These are phyloP conservation scores for Fusarium drepaniforme DNA, from an alignment of 2,329 filamentous ascomycete genomes.

Conservation along the genomic window DNA sequence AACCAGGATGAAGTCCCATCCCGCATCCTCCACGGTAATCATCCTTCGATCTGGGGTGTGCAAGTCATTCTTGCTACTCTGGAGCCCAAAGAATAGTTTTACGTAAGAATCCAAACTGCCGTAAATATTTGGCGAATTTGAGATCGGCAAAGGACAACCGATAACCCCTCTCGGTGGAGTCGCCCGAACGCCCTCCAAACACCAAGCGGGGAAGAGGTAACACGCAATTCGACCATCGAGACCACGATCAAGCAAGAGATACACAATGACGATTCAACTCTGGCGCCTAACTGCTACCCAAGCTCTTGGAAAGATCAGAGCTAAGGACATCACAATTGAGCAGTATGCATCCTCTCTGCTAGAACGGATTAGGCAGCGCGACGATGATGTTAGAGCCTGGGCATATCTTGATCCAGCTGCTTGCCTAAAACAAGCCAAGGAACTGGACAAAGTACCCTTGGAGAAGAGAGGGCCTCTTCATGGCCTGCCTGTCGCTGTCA, in stretches of 20 bases:
- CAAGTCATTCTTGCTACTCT: background rate
- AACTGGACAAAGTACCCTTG: conserved; percentile 61
- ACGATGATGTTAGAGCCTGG: conserved; percentile 63
- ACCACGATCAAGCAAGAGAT: background rate
- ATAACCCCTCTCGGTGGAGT: conserved; percentile 1
- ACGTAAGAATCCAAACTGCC: background rate
- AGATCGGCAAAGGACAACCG: background rate
- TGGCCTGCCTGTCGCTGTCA: conserved; percentile 68
- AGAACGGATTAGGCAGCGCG: conserved; percentile 56
- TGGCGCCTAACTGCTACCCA: conserved; percentile 55
- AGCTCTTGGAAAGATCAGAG: conserved; percentile 51
- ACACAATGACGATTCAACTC: background rate
- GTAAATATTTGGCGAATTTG: background rate
- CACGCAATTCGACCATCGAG: background rate
- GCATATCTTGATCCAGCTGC: conserved; percentile 57
- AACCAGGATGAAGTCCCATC: background rate
- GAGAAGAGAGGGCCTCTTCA: conserved; percentile 66
- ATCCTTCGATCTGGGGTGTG: background rate
- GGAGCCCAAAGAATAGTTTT: background rate
- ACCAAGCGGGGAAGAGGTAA: background rate
- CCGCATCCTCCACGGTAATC: background rate
- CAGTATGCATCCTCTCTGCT: conserved; percentile 63
- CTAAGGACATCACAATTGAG: conserved; percentile 60
- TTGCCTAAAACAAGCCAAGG: conserved; percentile 61
- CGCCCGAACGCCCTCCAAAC: background rate